Evolutionary conservation across 768 basidiomycete genomes (phyloP), one percentile per base, ranked within the genome.

Genomic region (Pleurotus cornucopiae): DNA sequence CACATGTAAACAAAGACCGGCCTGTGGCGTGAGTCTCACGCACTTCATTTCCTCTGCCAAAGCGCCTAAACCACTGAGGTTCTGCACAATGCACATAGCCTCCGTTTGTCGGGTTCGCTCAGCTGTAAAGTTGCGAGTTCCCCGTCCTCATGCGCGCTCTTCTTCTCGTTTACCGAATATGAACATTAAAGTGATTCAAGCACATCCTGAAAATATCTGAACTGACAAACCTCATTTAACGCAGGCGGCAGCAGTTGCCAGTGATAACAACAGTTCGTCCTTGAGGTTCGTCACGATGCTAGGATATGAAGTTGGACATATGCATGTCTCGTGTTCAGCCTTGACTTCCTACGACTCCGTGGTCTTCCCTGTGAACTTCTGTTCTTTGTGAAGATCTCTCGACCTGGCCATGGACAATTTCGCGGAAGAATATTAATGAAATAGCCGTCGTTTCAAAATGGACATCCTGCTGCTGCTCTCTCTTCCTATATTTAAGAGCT

Each of bases 381-480:
- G 18, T 34, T 26, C 34, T 26, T 26, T 21, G 16, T 49, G 30
- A 48, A 34, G 30, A 26, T 49, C 25, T 34, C 13, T n/a, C 30
- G 48, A 16, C 26, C 48, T 14, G 23, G 13, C n/a, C 14, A 16
- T 49, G 48, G 38, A 34, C n/a, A 49, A 16, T 18, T 41, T 39
- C 14, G 41, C 25, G 5, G 11, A 44, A 44, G 41, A 44, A 5
- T 20, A 40, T 39, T 39, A 53, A 53, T 53, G 51, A 53, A 53
- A 9, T 53, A 53, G 37, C 51, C 51, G 51, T 53, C 38, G 51
- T 53, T 53, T 53, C 51, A 53, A 40, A 21, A 53, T 53, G 51
- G 21, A 16, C 23, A 20, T 37, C 20, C 51, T 26, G 51, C 39
- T 37, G 26, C 51, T 41, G 48, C 5, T 34, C 11, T 20, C 48